Base-by-base conservation (phyloP, 2,329 filamentous ascomycete genomes). In the Fusarium duplospermum region DNA sequence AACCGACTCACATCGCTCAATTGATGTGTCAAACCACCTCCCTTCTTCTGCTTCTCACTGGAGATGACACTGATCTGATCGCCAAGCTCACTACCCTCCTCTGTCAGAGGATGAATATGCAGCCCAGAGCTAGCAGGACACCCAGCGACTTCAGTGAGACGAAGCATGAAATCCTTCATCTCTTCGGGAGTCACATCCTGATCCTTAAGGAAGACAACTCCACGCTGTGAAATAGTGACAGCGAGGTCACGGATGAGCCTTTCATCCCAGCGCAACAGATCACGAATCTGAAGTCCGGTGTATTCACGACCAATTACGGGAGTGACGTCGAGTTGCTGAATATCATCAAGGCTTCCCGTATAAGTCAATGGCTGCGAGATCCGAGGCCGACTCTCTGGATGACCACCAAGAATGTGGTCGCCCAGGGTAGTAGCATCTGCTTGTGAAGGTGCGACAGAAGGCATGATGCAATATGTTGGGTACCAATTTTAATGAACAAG, bases 41-140 rank as follows among this genome's bases (percentile, higher is more conserved):
- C 85, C 79, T 88, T 88, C 82, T 88, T 86, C 77, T 88, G 84
- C 83, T 88, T 87, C 79, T 88, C 85, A 60, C 86, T 87, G 64
- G 86, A 88, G 78, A 90, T 90, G 63, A 89, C 87, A 64, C 84
- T 87, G 71, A 90, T 87, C 77, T 90, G 85, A 74, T 89, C 87
- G 38, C 87, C 87, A 1, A 88, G 82, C 73, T 89, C 86, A 66
- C 85, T 86, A 22, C 84, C 84, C 70, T 87, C 86, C 69, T 89
- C 86, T 0, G 86, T 86, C 29, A 90, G 75, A 7, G 89, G 88
- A 71, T 90, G 89, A 9, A 89, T 84, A 66, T 90, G 88, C 27
- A 90, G 82, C 3, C 82, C 81, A 1, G 88, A 89, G 3, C 84
- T 84, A 38, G 82, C 75, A 20, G 88, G 88, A 54, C 80, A 82